phyloP scores from a whole-genome alignment of 768 basidiomycete genomes.

The Kwoniella dejecticola region DNA sequence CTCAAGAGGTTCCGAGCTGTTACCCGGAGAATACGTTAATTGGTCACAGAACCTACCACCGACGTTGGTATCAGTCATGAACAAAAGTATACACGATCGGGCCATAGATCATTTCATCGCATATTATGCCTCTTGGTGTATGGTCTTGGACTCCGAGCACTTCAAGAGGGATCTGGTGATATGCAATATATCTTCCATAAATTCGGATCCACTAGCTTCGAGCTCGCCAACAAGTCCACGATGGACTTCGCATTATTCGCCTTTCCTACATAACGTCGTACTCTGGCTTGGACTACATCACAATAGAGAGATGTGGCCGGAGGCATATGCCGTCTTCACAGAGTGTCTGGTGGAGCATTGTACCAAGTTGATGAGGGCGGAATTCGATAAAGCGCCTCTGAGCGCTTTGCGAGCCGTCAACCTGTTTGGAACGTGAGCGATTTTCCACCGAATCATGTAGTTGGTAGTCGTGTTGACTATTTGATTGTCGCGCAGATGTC shows the following conservation, averaged over 20 bases:
- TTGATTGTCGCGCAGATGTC: not conserved
- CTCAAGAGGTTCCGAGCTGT: not conserved
- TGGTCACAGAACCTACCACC: not conserved
- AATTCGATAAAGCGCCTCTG: not conserved
- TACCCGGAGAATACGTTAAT: not conserved
- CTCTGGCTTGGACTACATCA: not conserved
- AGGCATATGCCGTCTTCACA: not conserved
- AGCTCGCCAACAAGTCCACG: not conserved
- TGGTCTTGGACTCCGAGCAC: not conserved
- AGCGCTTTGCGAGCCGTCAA: conserved; percentile 3
- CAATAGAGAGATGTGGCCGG: not conserved
- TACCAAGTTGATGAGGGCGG: not conserved
- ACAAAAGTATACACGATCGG: not conserved
- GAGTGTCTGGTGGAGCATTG: conserved; percentile 1
- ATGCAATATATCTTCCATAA: conserved; percentile 2
- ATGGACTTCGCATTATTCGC: conserved; percentile 2
- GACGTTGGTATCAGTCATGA: not conserved
- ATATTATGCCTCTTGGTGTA: conserved; percentile 10
- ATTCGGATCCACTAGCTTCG: not conserved
- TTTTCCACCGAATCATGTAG: too few relatives aligned
- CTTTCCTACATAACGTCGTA: not conserved
- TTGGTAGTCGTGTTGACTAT: not conserved
- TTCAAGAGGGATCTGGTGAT: not conserved
- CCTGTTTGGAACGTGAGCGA: conserved; percentile 3
- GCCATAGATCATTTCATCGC: not conserved